Evolutionary conservation across 768 basidiomycete species (phyloP).

Genomic region (Boletus reticuloceps): DNA sequence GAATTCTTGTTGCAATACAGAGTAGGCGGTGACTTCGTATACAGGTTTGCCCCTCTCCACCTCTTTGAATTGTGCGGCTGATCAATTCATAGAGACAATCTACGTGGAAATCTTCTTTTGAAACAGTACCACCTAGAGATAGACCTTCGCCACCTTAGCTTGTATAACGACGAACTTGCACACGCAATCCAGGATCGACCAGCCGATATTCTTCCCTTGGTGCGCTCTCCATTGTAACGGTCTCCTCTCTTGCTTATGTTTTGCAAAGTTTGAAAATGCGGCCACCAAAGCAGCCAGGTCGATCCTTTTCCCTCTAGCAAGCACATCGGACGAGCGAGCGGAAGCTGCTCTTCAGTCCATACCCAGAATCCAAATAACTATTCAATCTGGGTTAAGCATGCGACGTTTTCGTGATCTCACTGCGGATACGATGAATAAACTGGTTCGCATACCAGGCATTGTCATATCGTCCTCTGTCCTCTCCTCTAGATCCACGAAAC

Average conservation of each 20-base stretch:
- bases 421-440: constrained; percentile 91
- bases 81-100: constrained; percentile 59
- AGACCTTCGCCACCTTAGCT: constrained; percentile 70
- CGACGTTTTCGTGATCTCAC: constrained; percentile 92
- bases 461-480: constrained; percentile 96
- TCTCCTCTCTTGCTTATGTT: not conserved
- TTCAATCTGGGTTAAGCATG: constrained; percentile 89
- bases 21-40: constrained; percentile 87
- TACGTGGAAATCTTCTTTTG: constrained; percentile 84
- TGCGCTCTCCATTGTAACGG: constrained; percentile 26
- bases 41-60: constrained; percentile 54
- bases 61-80: not conserved
- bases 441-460: constrained; percentile 96
- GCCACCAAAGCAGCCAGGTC: constrained; percentile 79
- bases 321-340: constrained; percentile 41
- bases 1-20: constrained; percentile 90
- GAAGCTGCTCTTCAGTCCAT: constrained; percentile 49
- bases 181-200: constrained; percentile 88
- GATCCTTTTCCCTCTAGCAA: constrained; percentile 80
- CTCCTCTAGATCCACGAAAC: constrained; percentile 87
- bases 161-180: constrained; percentile 93
- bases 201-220: constrained; percentile 84
- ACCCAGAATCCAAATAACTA: constrained; percentile 80
- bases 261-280: constrained; percentile 82
- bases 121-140: constrained; percentile 88